A percentile compares a stretch with the other conserved stretches of the same genome.
Conservation (phyloP, 148 eudicot species). For the Camellia lanceoleosa region DNA sequence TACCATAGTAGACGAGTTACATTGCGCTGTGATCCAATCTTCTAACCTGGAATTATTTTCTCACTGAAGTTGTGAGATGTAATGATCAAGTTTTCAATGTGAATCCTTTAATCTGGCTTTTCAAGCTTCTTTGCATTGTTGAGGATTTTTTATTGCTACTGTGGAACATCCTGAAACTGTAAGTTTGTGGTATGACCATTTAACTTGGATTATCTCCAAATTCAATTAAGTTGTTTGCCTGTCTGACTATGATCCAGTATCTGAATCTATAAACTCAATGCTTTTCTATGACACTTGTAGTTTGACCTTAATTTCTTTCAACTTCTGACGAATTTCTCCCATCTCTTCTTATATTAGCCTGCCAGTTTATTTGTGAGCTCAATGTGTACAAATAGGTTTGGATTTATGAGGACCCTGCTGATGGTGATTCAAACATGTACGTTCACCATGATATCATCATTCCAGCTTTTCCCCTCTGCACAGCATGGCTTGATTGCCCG, state of each 20-base stretch:
- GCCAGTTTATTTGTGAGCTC: no score
- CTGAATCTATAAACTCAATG: background rate
- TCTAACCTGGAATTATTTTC: background rate
- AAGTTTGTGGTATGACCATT: background rate
- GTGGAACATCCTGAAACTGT: background rate
- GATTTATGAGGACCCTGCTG: no score
- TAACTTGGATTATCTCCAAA: background rate
- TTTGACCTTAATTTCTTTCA: background rate
- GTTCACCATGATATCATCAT: no score
- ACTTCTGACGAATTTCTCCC: background rate
- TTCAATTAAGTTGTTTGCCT: background rate
- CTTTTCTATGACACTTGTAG: background rate
- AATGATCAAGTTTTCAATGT: background rate
- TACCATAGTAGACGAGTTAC: no score
- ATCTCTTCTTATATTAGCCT: no score
- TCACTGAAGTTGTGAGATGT: background rate
- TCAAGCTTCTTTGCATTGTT: background rate
- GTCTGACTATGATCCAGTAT: background rate
- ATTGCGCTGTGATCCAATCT: background rate
- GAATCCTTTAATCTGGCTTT: background rate
- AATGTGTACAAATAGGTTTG: no score
- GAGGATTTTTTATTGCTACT: background rate
- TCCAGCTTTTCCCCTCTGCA: no score
- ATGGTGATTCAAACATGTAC: no score
- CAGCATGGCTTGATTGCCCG: no score